Conservation (phyloP, 768 basidiomycete species). For the Mycena floridula region DNA sequence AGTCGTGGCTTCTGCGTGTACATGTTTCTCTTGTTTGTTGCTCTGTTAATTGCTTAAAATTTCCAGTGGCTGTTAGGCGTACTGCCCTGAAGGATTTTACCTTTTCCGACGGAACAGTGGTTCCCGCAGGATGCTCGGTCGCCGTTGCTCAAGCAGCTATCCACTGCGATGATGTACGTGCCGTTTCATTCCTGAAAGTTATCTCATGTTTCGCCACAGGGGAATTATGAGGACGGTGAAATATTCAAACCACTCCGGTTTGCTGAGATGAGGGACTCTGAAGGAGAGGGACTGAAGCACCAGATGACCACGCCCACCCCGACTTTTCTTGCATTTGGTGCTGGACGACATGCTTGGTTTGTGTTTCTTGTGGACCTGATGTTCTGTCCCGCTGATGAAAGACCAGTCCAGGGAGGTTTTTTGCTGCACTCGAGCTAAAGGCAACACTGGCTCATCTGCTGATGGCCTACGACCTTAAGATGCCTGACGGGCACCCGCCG, state of each 20-base stretch:
- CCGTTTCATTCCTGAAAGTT: neutral
- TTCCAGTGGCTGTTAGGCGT: slow-evolving; percentile 19
- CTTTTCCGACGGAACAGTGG: slow-evolving; percentile 28
- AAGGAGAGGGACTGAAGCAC: slow-evolving; percentile 17
- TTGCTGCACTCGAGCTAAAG: no score
- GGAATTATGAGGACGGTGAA: neutral
- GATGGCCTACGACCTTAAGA: no score
- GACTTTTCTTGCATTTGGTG: slow-evolving; percentile 7
- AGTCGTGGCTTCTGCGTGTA: slow-evolving; percentile 18
- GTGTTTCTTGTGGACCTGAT: no score
- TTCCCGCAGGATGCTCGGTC: slow-evolving; percentile 25
- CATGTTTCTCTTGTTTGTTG: slow-evolving; percentile 11
- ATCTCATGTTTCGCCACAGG: neutral
- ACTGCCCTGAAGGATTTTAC: slow-evolving; percentile 24
- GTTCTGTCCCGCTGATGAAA: no score
- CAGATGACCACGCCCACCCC: slow-evolving; percentile 14
- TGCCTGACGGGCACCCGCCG: no score
- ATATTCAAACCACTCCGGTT: slow-evolving; percentile 12
- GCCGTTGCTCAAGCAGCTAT: slow-evolving; percentile 9
- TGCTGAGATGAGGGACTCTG: slow-evolving; percentile 17
- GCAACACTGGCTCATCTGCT: no score
- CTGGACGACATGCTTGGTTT: slow-evolving; percentile 21
- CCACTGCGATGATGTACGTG: slow-evolving; percentile 3
- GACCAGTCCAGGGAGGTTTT: no score
- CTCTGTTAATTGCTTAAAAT: neutral